These are phyloP conservation scores for Cytidiella melzeri DNA, from an alignment of 768 basidiomycete genomes.

Conservation along the genomic window DNA sequence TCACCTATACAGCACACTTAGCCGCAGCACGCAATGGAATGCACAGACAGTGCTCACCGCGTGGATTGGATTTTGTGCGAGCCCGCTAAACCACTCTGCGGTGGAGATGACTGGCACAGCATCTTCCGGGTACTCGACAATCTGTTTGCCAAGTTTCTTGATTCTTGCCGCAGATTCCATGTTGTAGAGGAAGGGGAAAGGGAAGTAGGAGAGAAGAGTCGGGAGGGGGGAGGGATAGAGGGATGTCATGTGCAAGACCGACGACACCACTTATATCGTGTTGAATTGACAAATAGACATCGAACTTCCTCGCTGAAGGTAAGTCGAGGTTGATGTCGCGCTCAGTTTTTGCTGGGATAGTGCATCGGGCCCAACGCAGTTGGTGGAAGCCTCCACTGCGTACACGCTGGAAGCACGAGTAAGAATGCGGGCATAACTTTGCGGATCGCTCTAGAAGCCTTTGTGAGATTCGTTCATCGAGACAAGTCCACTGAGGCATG, in stretches of 20 bases:
- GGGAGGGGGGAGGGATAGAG: conserved; percentile 1
- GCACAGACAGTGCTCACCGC: conserved; percentile 7
- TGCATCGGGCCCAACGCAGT: background rate
- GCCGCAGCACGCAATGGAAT: conserved; percentile 1
- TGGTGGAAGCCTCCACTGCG: background rate
- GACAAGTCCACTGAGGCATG: background rate
- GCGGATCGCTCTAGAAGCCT: background rate
- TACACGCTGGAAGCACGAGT: background rate
- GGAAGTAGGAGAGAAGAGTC: background rate
- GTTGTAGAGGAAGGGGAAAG: conserved; percentile 9
- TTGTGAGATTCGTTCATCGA: background rate
- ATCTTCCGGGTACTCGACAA: conserved; percentile 56
- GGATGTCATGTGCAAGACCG: background rate
- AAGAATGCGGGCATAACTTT: background rate
- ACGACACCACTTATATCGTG: background rate
- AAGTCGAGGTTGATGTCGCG: background rate
- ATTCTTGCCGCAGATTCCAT: conserved; percentile 19
- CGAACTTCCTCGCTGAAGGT: background rate
- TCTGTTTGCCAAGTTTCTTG: conserved; percentile 47
- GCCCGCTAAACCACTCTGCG: conserved; percentile 41
- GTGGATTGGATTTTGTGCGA: conserved; percentile 37
- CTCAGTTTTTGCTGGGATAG: background rate
- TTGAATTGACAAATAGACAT: background rate
- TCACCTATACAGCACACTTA: conserved; percentile 36
- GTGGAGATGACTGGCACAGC: conserved; percentile 52